Percentiles rank a stretch among this genome's conserved stretches.
phyloP scores from a whole-genome alignment of 2,329 filamentous ascomycete genomes.

The Rutstroemia sp. region DNA sequence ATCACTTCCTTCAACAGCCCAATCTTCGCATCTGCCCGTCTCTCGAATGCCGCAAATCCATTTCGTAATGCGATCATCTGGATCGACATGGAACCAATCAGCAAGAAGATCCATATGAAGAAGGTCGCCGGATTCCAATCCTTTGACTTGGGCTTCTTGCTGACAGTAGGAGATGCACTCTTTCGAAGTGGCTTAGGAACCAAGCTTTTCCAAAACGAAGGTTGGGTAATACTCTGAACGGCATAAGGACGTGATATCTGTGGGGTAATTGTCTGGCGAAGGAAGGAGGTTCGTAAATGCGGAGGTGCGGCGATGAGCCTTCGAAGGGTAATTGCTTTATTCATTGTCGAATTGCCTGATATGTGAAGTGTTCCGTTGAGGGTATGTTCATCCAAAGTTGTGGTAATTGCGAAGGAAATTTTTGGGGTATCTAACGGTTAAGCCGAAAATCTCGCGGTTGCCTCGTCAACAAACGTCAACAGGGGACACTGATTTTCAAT shows the following conservation, averaged over 20 bases:
- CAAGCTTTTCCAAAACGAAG: slow-evolving; percentile 58
- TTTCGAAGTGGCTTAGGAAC: slow-evolving; percentile 60
- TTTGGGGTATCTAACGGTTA: background rate
- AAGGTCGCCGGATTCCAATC: slow-evolving; percentile 78
- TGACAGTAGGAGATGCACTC: slow-evolving; percentile 30
- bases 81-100: slow-evolving; percentile 94
- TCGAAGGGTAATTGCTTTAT: slow-evolving; percentile 16
- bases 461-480: slow-evolving; percentile 8
- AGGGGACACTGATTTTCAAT: slow-evolving; percentile 5
- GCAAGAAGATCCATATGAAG: slow-evolving; percentile 71
- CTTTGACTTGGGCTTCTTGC: slow-evolving; percentile 43
- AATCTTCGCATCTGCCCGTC: slow-evolving; percentile 74
- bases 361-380: background rate
- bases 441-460: background rate
- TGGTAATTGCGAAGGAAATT: no score
- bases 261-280: slow-evolving; percentile 10
- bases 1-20: slow-evolving; percentile 68
- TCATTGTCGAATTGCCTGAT: slow-evolving; percentile 15
- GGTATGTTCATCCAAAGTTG: no score
- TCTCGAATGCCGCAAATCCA: slow-evolving; percentile 63
- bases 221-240: slow-evolving; percentile 30
- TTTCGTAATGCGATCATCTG: slow-evolving; percentile 79
- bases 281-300: slow-evolving; percentile 17
- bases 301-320: slow-evolving; percentile 21
- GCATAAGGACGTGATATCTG: slow-evolving; percentile 18